Evolutionary conservation across 2,329 filamentous ascomycete species (phyloP), one percentile per base, ranked within the genome.

Genomic region (Xylaria digitata): DNA sequence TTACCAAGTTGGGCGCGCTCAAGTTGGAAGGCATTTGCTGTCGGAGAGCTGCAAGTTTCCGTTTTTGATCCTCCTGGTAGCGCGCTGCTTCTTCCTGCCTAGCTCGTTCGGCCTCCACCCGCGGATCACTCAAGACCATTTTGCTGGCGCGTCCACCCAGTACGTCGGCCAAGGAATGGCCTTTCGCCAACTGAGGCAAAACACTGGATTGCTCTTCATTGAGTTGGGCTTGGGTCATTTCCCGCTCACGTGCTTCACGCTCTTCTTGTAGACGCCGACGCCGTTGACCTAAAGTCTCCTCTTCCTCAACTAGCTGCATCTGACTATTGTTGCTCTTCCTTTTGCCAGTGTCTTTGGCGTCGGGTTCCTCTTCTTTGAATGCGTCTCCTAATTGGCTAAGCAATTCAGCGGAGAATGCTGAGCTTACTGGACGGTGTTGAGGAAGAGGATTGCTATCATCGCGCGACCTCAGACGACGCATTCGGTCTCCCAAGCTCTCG

Each of bases 281-380:
- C 11, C 92, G 89, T 77, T 95, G 91, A 9, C 92, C 92, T 0
- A 96, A 83, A 0, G 92, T 95, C 76, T 96, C 92, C 72, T 93
- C 90, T 70, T 90, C 90, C 67, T 85, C 83, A 21, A 75, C 66
- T 63, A 76, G 69, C 6, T 72, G 75, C 37, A 75, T 70, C 40
- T 73, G 76, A 21, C 67, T 67, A 53, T 78, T 78, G 4, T 75
- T 73, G 15, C 62, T 73, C 59, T 80, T 77, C 43, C 69, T 73
- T 5, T 80, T 77, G 46, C 69, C 73, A 5, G 80, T 74, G 19
- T 78, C 74, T 53, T 67, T 68, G 21, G 3, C 43, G 61, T 81
- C 42, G 48, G 69, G 67, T 48, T 80, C 78, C 15, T 80, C 79
- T 1, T 81, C 80, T 19, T 83, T 82, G 11, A 83, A 79, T 5